Evolutionary conservation across 1,139 yeast species (phyloP), one percentile per base, ranked within the genome.

Genomic region (Hansenula sp.): DNA sequence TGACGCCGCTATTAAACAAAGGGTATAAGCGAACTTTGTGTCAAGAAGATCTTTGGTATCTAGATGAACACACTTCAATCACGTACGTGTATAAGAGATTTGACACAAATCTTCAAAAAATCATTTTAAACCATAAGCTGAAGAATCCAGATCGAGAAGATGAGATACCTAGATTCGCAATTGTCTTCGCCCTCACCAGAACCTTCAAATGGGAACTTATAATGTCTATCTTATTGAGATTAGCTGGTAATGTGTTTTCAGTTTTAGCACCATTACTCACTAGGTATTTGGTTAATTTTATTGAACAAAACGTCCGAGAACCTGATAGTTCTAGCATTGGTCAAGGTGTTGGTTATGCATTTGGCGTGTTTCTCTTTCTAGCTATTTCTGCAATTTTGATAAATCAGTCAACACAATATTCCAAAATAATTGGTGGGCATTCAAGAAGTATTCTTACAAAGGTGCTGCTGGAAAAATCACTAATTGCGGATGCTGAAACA

Each of bases 21-120:
- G 92, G 94, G 1, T 84, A 83, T 55, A 68, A 69, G 38, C 68
- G 94, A 49, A 79, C 85, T 0, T 57, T 84, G 28, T 75, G 73
- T 40, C 78, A 78, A n/a, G 70, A 74, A 36, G 94, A 84, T 60
- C 60, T 83, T 39, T 82, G 71, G 62, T 59, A 59, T 27, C 65
- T 83, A 40, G 69, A 73, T 20, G 71, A 67, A 12, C 71, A 75
- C 20, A 60, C 76, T 41, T 67, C 70, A 37, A 77, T 82, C 7
- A 78, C 78, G 21, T 59, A 44, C 27, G 54, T 74, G 45, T 60
- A 73, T 18, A 59, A 49, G 2, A 53, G 43, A 10, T 73, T 77
- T 41, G 53, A 65, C 26, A 38, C 42, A 3, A 52, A 67, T 46
- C 61, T 77, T 38, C 53, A 61, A 7, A 46, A 47, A 17, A 66